Conservation (phyloP, 2,329 filamentous ascomycete species). For the Westerdykella sp. region DNA sequence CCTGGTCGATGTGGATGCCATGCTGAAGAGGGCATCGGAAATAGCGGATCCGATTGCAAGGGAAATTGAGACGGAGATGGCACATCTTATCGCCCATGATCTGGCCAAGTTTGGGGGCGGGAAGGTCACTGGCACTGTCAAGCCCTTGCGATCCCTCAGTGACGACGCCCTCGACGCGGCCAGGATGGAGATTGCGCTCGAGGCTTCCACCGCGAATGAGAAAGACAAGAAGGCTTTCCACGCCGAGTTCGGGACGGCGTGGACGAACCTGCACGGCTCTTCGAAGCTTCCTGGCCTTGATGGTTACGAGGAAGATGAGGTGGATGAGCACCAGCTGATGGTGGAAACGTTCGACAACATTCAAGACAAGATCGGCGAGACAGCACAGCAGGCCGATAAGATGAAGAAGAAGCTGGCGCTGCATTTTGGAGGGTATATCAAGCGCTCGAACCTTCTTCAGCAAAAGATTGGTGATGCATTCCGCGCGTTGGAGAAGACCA, state of each 20-base stretch:
- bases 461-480: slow-evolving; percentile 73
- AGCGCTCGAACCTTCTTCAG: slow-evolving; percentile 72
- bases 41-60: slow-evolving; percentile 59
- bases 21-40: slow-evolving; percentile 59
- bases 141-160: slow-evolving; percentile 57
- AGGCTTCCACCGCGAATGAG: slow-evolving; percentile 50
- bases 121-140: slow-evolving; percentile 57
- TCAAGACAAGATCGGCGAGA: slow-evolving; percentile 65
- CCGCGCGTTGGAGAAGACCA: slow-evolving; percentile 67
- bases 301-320: slow-evolving; percentile 71
- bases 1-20: slow-evolving; percentile 61
- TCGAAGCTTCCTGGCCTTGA: slow-evolving; percentile 67
- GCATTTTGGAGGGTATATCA: slow-evolving; percentile 83
- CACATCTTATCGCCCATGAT: slow-evolving; percentile 75
- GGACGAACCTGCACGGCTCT: slow-evolving; percentile 44
- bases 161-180: slow-evolving; percentile 70
- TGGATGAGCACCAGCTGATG: slow-evolving; percentile 62
- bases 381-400: slow-evolving; percentile 76
- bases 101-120: slow-evolving; percentile 66
- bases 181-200: slow-evolving; percentile 67
- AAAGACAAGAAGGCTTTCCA: slow-evolving; percentile 47
- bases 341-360: slow-evolving; percentile 67
- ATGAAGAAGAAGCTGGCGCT: slow-evolving; percentile 88
- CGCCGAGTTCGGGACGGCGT: slow-evolving; percentile 39
- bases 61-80: slow-evolving; percentile 70